Percentiles rank a stretch among this genome's conserved stretches.
Evolutionary conservation across 148 eudicot species (phyloP).

Genomic region (Nepenthes gracilis): DNA sequence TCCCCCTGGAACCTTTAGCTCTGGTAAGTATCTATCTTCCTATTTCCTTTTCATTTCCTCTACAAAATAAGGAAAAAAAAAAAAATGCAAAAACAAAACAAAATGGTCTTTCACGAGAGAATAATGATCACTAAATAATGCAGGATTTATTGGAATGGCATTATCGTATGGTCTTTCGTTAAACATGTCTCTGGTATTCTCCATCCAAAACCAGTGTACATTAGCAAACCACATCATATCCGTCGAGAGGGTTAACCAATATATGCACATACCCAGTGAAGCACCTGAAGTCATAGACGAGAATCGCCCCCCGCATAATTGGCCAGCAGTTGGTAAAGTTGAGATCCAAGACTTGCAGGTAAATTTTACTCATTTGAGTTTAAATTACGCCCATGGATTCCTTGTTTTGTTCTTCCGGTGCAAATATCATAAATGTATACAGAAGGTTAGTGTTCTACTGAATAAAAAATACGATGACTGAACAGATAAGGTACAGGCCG

Average conservation of each 20-base stretch:
- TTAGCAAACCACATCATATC: conserved; percentile 73
- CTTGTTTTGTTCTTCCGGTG: too few species aligned
- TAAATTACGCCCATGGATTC: neutral
- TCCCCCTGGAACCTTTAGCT: conserved; percentile 76
- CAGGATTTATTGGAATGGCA: conserved; percentile 97
- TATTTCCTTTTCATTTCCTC: neutral
- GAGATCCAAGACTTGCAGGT: conserved; percentile 78
- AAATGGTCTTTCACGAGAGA: too few species aligned
- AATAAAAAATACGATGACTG: neutral
- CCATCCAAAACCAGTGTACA: conserved; percentile 79
- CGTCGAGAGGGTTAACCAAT: conserved; percentile 86
- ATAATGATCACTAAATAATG: conserved; percentile 2
- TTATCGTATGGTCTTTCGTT: conserved; percentile 88
- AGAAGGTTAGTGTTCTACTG: neutral
- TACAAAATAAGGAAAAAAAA: too few species aligned
- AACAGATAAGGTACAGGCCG: conserved; percentile 69
- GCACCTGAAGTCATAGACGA: conserved; percentile 69
- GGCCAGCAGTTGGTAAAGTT: conserved; percentile 77
- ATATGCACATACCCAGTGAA: conserved; percentile 78
- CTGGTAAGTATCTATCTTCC: conserved; percentile 35
- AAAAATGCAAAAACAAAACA: too few species aligned
- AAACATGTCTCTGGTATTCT: conserved; percentile 54
- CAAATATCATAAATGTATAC: too few species aligned
- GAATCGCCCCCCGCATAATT: conserved; percentile 54
- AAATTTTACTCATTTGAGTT: neutral